Base-by-base conservation (phyloP, 352 stramenopile species). In the Sclerospora graminicola region DNA sequence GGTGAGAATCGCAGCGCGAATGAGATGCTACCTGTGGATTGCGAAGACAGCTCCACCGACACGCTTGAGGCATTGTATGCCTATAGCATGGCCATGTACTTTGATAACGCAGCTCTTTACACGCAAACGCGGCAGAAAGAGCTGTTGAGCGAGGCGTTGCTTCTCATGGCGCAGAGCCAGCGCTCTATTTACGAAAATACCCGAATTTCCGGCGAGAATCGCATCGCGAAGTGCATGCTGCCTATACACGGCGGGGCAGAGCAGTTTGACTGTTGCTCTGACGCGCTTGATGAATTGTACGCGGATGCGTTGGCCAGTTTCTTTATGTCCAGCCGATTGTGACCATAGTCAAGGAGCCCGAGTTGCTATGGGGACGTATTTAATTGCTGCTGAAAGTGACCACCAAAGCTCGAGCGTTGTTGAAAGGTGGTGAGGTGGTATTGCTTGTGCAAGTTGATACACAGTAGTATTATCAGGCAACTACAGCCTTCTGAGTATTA, bases 141-240 rank as follows among this genome's bases (percentile, higher is more conserved):
- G 4, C 15, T 45, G 23, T 26, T 63, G 44, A 28, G 60, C 38
- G 46, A 55, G 41, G 41, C 55, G 37, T 41, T 65, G 50, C 51
- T 59, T 27, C 42, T 45, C 19, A 34, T 45, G 40, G 35, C 48
- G 20, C 51, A 56, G 41, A 57, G 51, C 37, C 44, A 63, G 30
- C 53, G 47, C 56, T 77, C 64, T 35, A 79, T 77, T 54, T 77
- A 82, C 56, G 60, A 72, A 19, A 62, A 51, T 41, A 71, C 62
- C 48, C 63, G 69, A 41, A 63, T 80, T 41, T 80, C 66, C 21
- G 66, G 66, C 48, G 66, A 82, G 57, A 57, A 79, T 39, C 55
- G 63, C 30, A 61, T 44, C 39, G 54, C 49, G 34, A 60, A 72
- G 30, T 54, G 63, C 32, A 57, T 64, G 51, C 56, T 82, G 39